Conservation (phyloP, 2,329 filamentous ascomycete species). For the Clonostachys byssicola region DNA sequence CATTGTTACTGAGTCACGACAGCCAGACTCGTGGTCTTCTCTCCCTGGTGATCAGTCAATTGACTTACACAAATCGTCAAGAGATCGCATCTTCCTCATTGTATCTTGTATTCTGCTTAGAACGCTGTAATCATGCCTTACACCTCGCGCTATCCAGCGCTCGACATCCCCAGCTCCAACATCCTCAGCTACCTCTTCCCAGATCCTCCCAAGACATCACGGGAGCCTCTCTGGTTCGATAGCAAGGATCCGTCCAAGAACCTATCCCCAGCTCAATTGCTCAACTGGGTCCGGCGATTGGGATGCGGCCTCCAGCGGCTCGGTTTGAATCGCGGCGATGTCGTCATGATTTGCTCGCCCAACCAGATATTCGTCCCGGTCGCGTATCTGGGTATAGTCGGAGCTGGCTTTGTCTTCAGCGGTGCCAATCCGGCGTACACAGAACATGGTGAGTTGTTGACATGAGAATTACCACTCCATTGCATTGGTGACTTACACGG, state of each 20-base stretch:
- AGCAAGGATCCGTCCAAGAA: slow-evolving; percentile 34
- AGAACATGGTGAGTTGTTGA: slow-evolving; percentile 28
- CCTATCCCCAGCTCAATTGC: slow-evolving; percentile 39
- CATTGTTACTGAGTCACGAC: too few relatives aligned
- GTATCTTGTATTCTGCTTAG: too few relatives aligned
- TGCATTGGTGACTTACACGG: slow-evolving; percentile 1
- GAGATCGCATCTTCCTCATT: too few relatives aligned
- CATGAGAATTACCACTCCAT: background rate
- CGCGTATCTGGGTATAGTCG: slow-evolving; percentile 48
- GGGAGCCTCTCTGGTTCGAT: slow-evolving; percentile 50
- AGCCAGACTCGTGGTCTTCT: too few relatives aligned
- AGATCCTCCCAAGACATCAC: slow-evolving; percentile 19
- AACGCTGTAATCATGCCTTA: slow-evolving; percentile 25
- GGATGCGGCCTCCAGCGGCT: slow-evolving; percentile 39
- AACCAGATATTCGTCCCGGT: slow-evolving; percentile 53
- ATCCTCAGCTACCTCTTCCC: slow-evolving; percentile 30
- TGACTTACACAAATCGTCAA: too few relatives aligned
- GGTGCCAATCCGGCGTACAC: slow-evolving; percentile 50
- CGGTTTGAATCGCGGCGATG: slow-evolving; percentile 40
- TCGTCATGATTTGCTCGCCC: slow-evolving; percentile 47
- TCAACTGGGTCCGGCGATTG: slow-evolving; percentile 48
- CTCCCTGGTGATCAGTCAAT: too few relatives aligned
- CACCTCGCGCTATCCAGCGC: slow-evolving; percentile 31
- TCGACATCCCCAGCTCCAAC: slow-evolving; percentile 41
- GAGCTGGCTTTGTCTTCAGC: slow-evolving; percentile 47